A percentile compares a stretch with the other conserved stretches of the same genome.
phyloP scores from a whole-genome alignment of 179 eudicot species.

The Carnegiea gigantea region DNA sequence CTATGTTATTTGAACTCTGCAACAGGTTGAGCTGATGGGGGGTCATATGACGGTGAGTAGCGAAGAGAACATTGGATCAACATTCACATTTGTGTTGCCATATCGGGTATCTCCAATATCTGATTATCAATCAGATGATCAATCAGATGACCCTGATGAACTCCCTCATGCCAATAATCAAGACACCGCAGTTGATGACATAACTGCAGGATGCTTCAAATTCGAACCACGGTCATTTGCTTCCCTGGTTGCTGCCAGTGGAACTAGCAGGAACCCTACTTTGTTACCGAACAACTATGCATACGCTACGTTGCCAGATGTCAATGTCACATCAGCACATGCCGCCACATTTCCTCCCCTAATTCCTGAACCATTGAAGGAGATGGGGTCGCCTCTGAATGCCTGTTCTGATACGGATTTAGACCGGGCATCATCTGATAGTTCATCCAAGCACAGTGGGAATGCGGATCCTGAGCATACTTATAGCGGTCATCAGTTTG shows the following conservation, averaged over 20 bases:
- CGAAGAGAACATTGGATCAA: slow-evolving; percentile 69
- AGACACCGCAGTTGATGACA: slow-evolving; percentile 41
- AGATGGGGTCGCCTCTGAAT: slow-evolving; percentile 39
- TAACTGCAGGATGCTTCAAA: slow-evolving; percentile 57
- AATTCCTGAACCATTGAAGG: slow-evolving; percentile 34
- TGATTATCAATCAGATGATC: slow-evolving; percentile 61
- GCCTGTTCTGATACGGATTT: slow-evolving; percentile 32
- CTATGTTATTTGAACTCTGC: too few species aligned
- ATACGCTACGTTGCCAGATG: slow-evolving; percentile 30
- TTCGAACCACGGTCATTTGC: slow-evolving; percentile 69
- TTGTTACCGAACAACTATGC: slow-evolving; percentile 32
- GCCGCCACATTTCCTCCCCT: slow-evolving; percentile 28
- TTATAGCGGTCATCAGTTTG: slow-evolving; percentile 25
- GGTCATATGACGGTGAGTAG: slow-evolving; percentile 83
- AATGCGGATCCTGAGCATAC: slow-evolving; percentile 23
- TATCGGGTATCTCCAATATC: slow-evolving; percentile 56
- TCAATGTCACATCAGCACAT: slow-evolving; percentile 35
- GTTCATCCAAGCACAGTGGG: slow-evolving; percentile 33
- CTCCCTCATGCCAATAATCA: slow-evolving; percentile 44
- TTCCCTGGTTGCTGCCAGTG: slow-evolving; percentile 42
- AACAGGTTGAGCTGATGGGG: slow-evolving; percentile 93
- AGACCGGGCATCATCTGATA: slow-evolving; percentile 33
- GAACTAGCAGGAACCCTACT: slow-evolving; percentile 43
- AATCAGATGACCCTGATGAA: slow-evolving; percentile 77
- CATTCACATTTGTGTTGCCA: slow-evolving; percentile 84